phyloP scores from a whole-genome alignment of 257 asterid species.

The Leonotis leonurus region DNA sequence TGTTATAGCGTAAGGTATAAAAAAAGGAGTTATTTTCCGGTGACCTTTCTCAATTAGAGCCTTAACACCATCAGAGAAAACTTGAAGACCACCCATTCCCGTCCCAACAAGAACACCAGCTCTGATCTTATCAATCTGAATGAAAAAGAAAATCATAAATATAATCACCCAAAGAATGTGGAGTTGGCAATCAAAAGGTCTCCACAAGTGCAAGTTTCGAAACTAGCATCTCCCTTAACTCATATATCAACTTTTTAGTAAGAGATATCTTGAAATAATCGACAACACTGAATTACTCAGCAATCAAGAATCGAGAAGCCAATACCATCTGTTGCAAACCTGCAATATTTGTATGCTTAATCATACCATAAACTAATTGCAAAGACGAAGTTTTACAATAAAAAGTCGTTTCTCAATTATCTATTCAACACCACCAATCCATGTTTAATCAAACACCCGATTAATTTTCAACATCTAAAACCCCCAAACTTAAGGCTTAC shows the following conservation, averaged over 20 bases:
- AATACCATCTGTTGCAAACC: no score
- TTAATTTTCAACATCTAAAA: background rate
- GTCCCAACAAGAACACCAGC: conserved; percentile 90
- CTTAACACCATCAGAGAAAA: conserved; percentile 80
- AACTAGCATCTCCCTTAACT: background rate
- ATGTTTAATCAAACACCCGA: background rate
- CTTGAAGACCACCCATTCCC: conserved; percentile 93
- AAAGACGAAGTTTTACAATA: background rate
- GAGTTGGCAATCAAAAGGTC: background rate
- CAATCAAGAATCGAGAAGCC: background rate
- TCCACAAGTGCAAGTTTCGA: background rate
- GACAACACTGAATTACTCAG: background rate
- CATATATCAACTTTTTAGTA: background rate
- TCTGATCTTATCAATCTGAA: conserved; percentile 78
- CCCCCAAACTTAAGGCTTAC: background rate
- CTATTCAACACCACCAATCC: conserved; percentile 2
- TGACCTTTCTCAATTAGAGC: conserved; percentile 77
- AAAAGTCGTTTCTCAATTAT: background rate
- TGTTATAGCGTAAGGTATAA: conserved; percentile 88
- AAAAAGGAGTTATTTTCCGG: conserved; percentile 82
- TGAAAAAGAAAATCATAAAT: no score
- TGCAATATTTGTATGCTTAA: no score
- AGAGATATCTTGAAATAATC: background rate
- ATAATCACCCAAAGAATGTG: no score
- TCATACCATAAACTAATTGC: background rate